These are phyloP conservation scores for Aspergillus pseudoglaucus DNA, from an alignment of 2,329 filamentous ascomycete species.

Conservation along the genomic window DNA sequence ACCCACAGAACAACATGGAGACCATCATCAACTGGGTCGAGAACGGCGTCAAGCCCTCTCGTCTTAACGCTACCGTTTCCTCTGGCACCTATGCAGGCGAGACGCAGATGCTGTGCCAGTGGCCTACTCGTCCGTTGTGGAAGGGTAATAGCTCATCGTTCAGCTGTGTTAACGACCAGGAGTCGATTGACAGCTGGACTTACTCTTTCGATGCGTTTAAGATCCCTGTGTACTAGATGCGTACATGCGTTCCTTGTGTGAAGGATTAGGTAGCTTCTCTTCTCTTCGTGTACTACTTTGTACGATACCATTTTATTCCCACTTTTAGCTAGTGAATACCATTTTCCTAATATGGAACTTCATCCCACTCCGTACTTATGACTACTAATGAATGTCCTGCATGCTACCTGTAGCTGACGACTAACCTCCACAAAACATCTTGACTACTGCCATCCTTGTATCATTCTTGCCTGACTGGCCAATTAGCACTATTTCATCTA, in stretches of 20 bases:
- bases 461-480: too few species aligned
- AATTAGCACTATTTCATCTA: too few species aligned
- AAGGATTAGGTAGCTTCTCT: background rate
- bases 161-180: conserved; percentile 34
- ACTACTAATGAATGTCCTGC: too few species aligned
- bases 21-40: conserved; percentile 50
- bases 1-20: conserved; percentile 42
- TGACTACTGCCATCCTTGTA: too few species aligned
- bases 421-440: too few species aligned
- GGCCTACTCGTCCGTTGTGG: conserved; percentile 28
- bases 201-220: conserved; percentile 36
- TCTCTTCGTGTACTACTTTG: background rate
- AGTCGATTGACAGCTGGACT: conserved; percentile 35
- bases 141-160: conserved; percentile 25
- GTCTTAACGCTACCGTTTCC: conserved; percentile 37
- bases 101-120: conserved; percentile 31
- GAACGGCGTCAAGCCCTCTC: conserved; percentile 40
- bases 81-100: conserved; percentile 24
- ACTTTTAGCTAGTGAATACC: too few species aligned
- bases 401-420: too few species aligned
- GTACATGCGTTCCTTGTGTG: background rate
- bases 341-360: too few species aligned
- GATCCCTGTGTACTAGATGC: conserved; percentile 32
- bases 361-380: too few species aligned
- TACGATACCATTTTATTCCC: background rate